A percentile compares a stretch with the other conserved stretches of the same genome.
Evolutionary conservation across 2,329 filamentous ascomycete genomes (phyloP).

Genomic region (Pseudogymnoascus sp.): DNA sequence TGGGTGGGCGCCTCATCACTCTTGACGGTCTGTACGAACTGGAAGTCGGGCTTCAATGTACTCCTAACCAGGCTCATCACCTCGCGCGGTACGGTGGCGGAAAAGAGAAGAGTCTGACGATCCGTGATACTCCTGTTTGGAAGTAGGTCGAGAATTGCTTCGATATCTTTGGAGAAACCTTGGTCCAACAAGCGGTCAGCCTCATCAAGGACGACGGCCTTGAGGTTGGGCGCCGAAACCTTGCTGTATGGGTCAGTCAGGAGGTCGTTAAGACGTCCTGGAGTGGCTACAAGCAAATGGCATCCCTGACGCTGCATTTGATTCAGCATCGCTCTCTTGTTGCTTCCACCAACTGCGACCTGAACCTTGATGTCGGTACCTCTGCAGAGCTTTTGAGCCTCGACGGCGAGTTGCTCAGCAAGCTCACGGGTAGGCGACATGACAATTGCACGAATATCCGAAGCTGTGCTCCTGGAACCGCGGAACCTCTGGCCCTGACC

Average conservation of each 20-base stretch:
- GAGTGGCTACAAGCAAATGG: slow-evolving; percentile 84
- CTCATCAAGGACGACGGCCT: slow-evolving; percentile 90
- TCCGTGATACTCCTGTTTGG: slow-evolving; percentile 56
- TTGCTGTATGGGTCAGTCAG: slow-evolving; percentile 49
- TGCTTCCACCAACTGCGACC: slow-evolving; percentile 82
- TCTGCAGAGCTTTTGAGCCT: slow-evolving; percentile 48
- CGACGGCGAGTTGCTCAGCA: slow-evolving; percentile 71
- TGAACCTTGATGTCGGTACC: slow-evolving; percentile 44
- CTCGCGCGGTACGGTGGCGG: slow-evolving; percentile 79
- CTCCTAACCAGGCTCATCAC: slow-evolving; percentile 68
- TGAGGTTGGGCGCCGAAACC: slow-evolving; percentile 51
- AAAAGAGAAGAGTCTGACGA: slow-evolving; percentile 90
- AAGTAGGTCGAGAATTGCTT: slow-evolving; percentile 53
- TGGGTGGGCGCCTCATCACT: slow-evolving; percentile 82
- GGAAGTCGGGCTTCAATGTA: slow-evolving; percentile 76
- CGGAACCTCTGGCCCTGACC: slow-evolving; percentile 27
- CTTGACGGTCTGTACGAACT: slow-evolving; percentile 80
- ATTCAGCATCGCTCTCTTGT: slow-evolving; percentile 46
- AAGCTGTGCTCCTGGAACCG: slow-evolving; percentile 33
- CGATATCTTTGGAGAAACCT: slow-evolving; percentile 65
- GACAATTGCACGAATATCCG: slow-evolving; percentile 64
- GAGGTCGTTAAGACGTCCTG: slow-evolving; percentile 77
- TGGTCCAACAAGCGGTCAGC: slow-evolving; percentile 98
- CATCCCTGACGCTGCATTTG: slow-evolving; percentile 59
- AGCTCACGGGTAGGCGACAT: slow-evolving; percentile 77